Conservation (phyloP, 2,329 filamentous ascomycete genomes). For the Alternaria longipes region DNA sequence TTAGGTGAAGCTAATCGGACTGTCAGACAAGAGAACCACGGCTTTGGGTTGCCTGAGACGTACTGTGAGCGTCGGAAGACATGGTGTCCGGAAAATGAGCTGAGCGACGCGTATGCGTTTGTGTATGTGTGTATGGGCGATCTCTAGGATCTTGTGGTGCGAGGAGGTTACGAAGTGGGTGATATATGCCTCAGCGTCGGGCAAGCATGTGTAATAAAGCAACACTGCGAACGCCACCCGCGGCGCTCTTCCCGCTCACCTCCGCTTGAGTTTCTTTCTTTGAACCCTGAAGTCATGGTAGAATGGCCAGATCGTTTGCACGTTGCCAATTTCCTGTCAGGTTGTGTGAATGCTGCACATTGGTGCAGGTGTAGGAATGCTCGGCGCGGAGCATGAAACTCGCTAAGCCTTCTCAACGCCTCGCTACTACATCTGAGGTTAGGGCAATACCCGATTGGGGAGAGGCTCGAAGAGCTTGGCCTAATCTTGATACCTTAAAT, state of each 20-base stretch:
- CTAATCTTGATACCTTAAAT: slow-evolving; percentile 24
- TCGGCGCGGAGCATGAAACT: slow-evolving; percentile 41
- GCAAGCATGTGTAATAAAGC: slow-evolving; percentile 46
- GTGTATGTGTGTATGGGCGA: slow-evolving; percentile 23
- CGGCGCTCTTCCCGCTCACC: slow-evolving; percentile 23
- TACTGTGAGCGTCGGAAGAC: slow-evolving; percentile 45
- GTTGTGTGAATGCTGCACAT: slow-evolving; percentile 22
- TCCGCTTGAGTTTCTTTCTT: slow-evolving; percentile 19
- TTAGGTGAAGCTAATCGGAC: slow-evolving; percentile 37
- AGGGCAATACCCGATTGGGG: slow-evolving; percentile 14
- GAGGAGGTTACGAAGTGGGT: slow-evolving; percentile 32
- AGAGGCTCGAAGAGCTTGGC: slow-evolving; percentile 28
- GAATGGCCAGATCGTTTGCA: slow-evolving; percentile 20
- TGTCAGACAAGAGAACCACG: slow-evolving; percentile 35
- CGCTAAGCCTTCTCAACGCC: slow-evolving; percentile 33
- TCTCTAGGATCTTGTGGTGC: slow-evolving; percentile 30
- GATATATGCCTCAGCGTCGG: slow-evolving; percentile 35
- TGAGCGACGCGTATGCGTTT: slow-evolving; percentile 23
- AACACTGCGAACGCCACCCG: slow-evolving; percentile 29
- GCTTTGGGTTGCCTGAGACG: slow-evolving; percentile 32
- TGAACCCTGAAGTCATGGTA: slow-evolving; percentile 26
- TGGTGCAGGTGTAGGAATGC: slow-evolving; percentile 17
- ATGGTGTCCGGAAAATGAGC: slow-evolving; percentile 36
- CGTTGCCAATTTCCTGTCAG: slow-evolving; percentile 4
- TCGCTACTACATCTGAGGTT: slow-evolving; percentile 15